A percentile compares a stretch with the other conserved stretches of the same genome.
phyloP scores from a whole-genome alignment of 129 eudicot species.

The Helichrysum umbraculigerum region DNA sequence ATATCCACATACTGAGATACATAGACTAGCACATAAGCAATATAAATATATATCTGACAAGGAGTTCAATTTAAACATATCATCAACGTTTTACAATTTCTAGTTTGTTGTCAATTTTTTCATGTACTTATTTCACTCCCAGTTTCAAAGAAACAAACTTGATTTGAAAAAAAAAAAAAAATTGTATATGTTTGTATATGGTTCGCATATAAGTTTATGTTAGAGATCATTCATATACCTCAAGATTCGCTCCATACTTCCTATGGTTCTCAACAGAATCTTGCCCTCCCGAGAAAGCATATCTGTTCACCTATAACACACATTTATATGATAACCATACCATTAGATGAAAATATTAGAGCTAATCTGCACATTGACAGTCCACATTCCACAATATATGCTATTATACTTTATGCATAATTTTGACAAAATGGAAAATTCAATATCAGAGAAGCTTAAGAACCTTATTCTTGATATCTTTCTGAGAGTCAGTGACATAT shows the following conservation, averaged over 20 bases:
- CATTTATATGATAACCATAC: conserved; percentile 8
- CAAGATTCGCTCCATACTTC: conserved; percentile 84
- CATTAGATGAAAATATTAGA: background rate
- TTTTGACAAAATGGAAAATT: background rate
- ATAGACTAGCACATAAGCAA: background rate
- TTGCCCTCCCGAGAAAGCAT: conserved; percentile 97
- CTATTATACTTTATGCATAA: background rate
- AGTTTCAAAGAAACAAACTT: background rate
- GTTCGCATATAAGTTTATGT: background rate
- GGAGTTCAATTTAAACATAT: background rate
- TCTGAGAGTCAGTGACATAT: conserved; percentile 82
- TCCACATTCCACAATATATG: background rate
- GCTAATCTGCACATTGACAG: background rate
- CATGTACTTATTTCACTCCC: no score
- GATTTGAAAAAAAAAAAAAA: background rate
- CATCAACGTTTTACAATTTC: background rate
- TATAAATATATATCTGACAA: background rate
- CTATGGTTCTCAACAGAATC: conserved; percentile 85
- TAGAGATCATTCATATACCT: conserved; percentile 45
- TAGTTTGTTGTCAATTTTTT: background rate
- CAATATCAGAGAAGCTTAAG: background rate
- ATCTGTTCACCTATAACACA: conserved; percentile 63
- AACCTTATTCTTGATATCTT: conserved; percentile 81
- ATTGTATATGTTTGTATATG: background rate
- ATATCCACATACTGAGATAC: background rate